Conservation (phyloP, 306 rosid species). For the Lablab purpureus region DNA sequence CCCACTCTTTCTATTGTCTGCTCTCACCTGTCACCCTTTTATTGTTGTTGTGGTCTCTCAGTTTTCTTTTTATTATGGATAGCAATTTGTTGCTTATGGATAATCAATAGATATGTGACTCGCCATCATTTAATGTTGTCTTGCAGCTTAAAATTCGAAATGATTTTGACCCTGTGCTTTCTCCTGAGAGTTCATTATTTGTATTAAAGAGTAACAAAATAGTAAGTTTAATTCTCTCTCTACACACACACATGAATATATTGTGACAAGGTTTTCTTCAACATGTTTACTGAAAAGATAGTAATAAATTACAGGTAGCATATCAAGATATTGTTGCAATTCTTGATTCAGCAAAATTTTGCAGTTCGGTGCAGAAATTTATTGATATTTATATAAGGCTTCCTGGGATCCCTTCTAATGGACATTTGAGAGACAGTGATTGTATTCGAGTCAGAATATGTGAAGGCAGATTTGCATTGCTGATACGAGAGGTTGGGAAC, state of each 20-base stretch:
- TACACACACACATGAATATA: neutral
- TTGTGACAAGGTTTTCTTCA: conserved; percentile 36
- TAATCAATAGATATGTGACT: conserved; percentile 29
- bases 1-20: conserved; percentile 6
- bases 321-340: conserved; percentile 90
- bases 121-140: conserved; percentile 29
- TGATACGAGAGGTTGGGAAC: conserved; percentile 87
- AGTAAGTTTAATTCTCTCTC: conserved; percentile 51
- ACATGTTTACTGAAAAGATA: conserved; percentile 39
- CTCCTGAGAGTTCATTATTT: conserved; percentile 98
- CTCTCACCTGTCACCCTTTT: conserved; percentile 26
- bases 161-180: conserved; percentile 98
- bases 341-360: conserved; percentile 89
- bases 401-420: conserved; percentile 90
- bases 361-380: conserved; percentile 96
- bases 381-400: conserved; percentile 92
- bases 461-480: conserved; percentile 96
- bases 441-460: conserved; percentile 97
- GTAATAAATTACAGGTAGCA: conserved; percentile 70
- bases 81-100: conserved; percentile 29
- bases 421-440: conserved; percentile 90
- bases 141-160: conserved; percentile 98
- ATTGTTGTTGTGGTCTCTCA: conserved; percentile 32
- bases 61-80: conserved; percentile 34
- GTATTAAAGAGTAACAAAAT: conserved; percentile 92